Percentiles rank a stretch among this genome's conserved stretches.
phyloP scores from a whole-genome alignment of 192 early-diverging fungal species.

The Coemansia sp. region DNA sequence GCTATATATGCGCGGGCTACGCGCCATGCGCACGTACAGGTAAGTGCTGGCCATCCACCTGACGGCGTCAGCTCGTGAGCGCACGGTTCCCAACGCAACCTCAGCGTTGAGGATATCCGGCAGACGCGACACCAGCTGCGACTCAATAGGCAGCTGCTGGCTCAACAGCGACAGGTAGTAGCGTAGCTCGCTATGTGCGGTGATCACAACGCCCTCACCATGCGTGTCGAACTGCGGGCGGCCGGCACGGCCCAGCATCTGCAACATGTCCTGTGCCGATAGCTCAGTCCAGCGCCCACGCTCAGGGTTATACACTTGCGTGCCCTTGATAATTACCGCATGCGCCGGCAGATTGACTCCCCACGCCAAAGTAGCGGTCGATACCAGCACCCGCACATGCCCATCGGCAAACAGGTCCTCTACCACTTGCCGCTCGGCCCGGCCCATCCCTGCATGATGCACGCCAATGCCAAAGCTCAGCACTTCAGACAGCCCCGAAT shows the following conservation, averaged over 20 bases:
- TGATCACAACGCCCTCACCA: conserved; percentile 97
- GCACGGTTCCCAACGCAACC: conserved; percentile 87
- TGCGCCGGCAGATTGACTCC: conserved; percentile 99
- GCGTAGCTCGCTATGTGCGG: conserved; percentile 85
- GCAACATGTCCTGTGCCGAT: conserved; percentile 93
- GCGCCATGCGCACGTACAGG: conserved; percentile 93
- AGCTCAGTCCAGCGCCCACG: conserved; percentile 95
- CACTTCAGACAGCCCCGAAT: conserved; percentile 82
- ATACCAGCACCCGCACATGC: conserved; percentile 88
- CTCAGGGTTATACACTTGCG: conserved; percentile 95
- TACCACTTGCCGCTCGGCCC: conserved; percentile 85
- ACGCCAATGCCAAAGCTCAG: conserved; percentile 93
- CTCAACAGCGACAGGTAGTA: conserved; percentile 94
- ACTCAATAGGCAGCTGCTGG: conserved; percentile 97
- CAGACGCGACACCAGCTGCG: conserved; percentile 82
- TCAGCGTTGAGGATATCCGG: conserved; percentile 96
- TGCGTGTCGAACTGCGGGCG: conserved; percentile 94
- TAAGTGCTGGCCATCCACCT: conserved; percentile 96
- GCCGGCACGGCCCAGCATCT: conserved; percentile 98
- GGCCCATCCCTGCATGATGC: conserved; percentile 96
- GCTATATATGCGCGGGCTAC: conserved; percentile 85
- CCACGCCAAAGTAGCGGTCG: conserved; percentile 98
- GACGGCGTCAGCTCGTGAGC: conserved; percentile 90
- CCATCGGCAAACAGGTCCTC: conserved; percentile 92
- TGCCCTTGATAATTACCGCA: conserved; percentile 97